Conservation (phyloP, 2,329 filamentous ascomycete genomes). For the Colletotrichum falcatum region DNA sequence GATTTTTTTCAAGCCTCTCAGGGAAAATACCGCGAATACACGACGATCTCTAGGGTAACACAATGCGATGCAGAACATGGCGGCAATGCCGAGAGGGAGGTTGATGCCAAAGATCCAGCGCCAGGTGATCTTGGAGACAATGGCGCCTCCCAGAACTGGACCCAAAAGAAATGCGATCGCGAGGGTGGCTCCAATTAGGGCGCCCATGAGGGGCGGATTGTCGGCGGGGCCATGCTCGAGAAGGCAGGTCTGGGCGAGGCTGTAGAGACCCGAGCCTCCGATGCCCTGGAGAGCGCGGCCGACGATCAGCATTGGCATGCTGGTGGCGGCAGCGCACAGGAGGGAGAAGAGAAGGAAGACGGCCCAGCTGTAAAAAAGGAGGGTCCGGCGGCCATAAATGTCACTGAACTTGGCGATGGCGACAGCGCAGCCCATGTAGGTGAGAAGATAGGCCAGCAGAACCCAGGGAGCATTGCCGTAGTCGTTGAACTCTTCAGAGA, state of each 20-base stretch:
- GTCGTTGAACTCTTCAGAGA: slow-evolving; percentile 64
- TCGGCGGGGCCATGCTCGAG: slow-evolving; percentile 67
- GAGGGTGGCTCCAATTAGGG: slow-evolving; percentile 66
- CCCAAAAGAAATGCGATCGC: slow-evolving; percentile 70
- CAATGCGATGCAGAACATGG: slow-evolving; percentile 60
- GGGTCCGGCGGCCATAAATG: slow-evolving; percentile 66
- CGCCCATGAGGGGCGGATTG: slow-evolving; percentile 65
- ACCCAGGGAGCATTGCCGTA: slow-evolving; percentile 67
- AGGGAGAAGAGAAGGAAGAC: slow-evolving; percentile 68
- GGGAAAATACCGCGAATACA: slow-evolving; percentile 52
- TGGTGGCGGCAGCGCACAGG: slow-evolving; percentile 62
- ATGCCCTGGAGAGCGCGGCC: slow-evolving; percentile 71
- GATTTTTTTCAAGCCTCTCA: slow-evolving; percentile 59
- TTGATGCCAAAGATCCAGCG: slow-evolving; percentile 73
- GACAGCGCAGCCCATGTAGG: slow-evolving; percentile 70
- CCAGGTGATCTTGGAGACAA: slow-evolving; percentile 67
- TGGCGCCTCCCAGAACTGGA: slow-evolving; percentile 67
- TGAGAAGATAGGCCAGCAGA: slow-evolving; percentile 66
- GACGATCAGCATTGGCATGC: slow-evolving; percentile 66
- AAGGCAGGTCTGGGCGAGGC: slow-evolving; percentile 67
- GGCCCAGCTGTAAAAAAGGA: slow-evolving; percentile 63
- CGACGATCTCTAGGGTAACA: slow-evolving; percentile 57
- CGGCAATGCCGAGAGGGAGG: slow-evolving; percentile 63
- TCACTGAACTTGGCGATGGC: slow-evolving; percentile 70
- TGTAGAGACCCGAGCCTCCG: slow-evolving; percentile 72